A percentile compares a stretch with the other conserved stretches of the same genome.
Conservation (phyloP, 495 filamentous ascomycete species). For the Xylaria telfairii region DNA sequence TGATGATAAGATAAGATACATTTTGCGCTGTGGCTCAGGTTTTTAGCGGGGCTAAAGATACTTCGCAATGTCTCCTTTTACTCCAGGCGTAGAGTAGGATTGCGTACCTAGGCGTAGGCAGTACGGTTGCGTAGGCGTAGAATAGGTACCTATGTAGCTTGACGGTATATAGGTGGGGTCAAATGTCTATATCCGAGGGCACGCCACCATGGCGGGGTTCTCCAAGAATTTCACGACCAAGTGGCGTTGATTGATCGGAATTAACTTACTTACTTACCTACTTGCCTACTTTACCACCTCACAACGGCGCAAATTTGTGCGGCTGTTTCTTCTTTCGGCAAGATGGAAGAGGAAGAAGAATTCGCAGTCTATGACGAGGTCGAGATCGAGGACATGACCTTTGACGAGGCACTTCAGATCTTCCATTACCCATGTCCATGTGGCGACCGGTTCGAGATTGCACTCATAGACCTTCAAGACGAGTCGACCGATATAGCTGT, state of each 20-base stretch:
- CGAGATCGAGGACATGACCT: constrained; percentile 99
- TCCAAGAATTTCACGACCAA: constrained; percentile 18
- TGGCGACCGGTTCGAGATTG: constrained; percentile 96
- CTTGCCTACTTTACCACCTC: too few species aligned
- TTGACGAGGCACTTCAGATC: constrained; percentile 78
- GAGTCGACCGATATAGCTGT: constrained; percentile 86
- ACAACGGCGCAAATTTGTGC: background rate
- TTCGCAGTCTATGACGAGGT: constrained; percentile 94
- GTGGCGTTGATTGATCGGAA: constrained; percentile 2
- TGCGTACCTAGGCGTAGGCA: too few species aligned
- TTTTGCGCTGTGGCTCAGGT: too few species aligned
- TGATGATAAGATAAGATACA: too few species aligned
- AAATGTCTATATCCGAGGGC: background rate
- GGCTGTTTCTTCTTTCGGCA: constrained; percentile 19
- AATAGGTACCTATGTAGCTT: too few species aligned
- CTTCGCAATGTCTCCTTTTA: too few species aligned
- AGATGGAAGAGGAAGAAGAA: constrained; percentile 70
- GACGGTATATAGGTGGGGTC: background rate
- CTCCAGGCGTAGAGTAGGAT: too few species aligned
- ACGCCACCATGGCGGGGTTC: constrained; percentile 19
- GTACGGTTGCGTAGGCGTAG: too few species aligned
- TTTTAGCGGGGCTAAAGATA: too few species aligned
- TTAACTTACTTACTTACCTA: too few species aligned
- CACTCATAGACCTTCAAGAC: constrained; percentile 81
- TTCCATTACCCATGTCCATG: constrained; percentile 98